Base-by-base conservation (phyloP, 1,284 basidiomycete genomes). In the Cryptococcus floricola region DNA sequence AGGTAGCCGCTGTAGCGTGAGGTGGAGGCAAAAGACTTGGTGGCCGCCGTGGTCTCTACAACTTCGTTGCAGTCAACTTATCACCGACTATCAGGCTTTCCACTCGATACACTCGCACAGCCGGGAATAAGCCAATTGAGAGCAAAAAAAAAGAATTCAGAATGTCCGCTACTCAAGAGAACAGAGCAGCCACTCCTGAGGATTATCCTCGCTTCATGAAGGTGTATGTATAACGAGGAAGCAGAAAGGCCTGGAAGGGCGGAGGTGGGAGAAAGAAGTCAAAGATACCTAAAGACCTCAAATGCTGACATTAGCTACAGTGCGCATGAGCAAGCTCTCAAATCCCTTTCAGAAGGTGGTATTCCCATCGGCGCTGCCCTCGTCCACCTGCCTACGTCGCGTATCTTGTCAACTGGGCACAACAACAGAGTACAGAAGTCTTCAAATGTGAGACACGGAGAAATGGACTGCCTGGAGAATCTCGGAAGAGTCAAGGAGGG, bases 291-390 rank as follows among this genome's bases (percentile, higher is more conserved):
- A 4, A 9, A 18, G 19, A 4, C 16, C 8, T 12, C 16, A 27
- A 9, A n/a, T 46, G 18, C 52, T 28, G 53, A 54, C 5, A 16
- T 57, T 8, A 16, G 5, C 19, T 23, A 38, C 50, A 68, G 65
- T 16, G 70, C 70, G 5, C 53, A 68, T 39, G 61, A 61, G 25
- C 64, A 69, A 55, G 68, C 68, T 10, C 54, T 57, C 37, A 68
- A 69, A 54, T 58, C 56, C 13, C 54, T 62, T 8, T 31, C 44
- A 1, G 66, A 66, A 45, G 70, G 70, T 23, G 70, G 70, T n/a
- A 65, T 71, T n/a, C 70, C 70, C 2, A 71, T 71, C 55, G 70
- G 68, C 5, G 67, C 64, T 23, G 61, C 60, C 2, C 54, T 70
- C 23, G 61, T 69, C 44, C 70, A 71, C 54, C 64, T 67, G 18